Evolutionary conservation across 2,329 filamentous ascomycete genomes (phyloP).

Genomic region (Fusarium coicis): DNA sequence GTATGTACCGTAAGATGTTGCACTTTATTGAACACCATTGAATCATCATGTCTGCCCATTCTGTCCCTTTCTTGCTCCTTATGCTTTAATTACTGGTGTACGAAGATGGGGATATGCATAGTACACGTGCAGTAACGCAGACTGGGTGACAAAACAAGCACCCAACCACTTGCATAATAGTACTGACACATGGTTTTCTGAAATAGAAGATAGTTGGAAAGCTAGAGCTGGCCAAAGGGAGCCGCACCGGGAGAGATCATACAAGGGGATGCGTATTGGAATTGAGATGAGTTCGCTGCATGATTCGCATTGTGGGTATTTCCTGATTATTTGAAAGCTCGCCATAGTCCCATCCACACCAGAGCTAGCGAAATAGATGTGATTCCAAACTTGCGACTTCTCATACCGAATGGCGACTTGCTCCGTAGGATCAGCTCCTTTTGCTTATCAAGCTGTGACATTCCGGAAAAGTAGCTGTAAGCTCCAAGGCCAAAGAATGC

Average conservation of each 20-base stretch:
- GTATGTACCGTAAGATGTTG: neutral
- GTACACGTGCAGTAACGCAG: neutral
- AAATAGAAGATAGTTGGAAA: neutral
- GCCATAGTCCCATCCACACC: conserved; percentile 76
- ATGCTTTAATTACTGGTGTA: neutral
- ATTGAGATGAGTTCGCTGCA: conserved; percentile 20
- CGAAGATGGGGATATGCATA: neutral
- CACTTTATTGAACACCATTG: neutral
- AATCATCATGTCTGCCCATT: neutral
- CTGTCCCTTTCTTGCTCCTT: neutral
- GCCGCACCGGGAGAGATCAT: neutral
- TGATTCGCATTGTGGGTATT: neutral
- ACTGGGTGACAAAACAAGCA: neutral
- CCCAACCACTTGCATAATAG: neutral
- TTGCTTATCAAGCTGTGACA: conserved; percentile 75
- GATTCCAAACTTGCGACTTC: conserved; percentile 74
- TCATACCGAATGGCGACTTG: conserved; percentile 77
- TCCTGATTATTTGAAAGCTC: conserved; percentile 61
- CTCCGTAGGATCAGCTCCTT: conserved; percentile 73
- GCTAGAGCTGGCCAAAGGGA: neutral
- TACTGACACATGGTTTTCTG: neutral
- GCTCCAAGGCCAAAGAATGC: conserved; percentile 80
- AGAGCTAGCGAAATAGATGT: conserved; percentile 73
- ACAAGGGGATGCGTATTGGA: neutral
- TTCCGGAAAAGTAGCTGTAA: conserved; percentile 82